Evolutionary conservation across 139 green algal species (phyloP).

Genomic region (Tetraselmis chui): DNA sequence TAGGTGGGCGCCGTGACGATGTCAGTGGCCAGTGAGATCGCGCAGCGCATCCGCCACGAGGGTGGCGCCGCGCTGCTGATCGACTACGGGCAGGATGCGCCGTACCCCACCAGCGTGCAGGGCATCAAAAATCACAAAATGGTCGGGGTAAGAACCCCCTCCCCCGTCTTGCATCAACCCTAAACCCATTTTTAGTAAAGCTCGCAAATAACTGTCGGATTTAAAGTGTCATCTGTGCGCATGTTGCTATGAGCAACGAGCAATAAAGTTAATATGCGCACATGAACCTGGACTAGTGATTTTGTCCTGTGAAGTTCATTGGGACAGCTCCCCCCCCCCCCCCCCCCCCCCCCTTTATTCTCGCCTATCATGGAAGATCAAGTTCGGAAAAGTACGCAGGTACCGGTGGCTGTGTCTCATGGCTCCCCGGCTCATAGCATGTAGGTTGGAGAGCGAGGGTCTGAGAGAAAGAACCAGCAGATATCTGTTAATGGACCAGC

Average conservation of each 20-base stretch:
- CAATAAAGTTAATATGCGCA: background rate
- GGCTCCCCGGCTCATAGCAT: too few species aligned
- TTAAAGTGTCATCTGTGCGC: background rate
- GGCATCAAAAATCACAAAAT: conserved; percentile 38
- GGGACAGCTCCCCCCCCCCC: too few species aligned
- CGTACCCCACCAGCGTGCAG: conserved; percentile 67
- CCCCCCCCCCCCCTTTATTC: too few species aligned
- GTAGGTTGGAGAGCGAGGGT: too few species aligned
- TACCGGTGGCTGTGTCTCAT: too few species aligned
- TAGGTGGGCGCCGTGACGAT: conserved; percentile 54
- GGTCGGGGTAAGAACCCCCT: conserved; percentile 16
- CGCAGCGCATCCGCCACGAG: conserved; percentile 49
- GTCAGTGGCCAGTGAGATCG: conserved; percentile 54
- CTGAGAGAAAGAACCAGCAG: too few species aligned
- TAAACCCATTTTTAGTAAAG: background rate
- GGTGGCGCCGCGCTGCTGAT: conserved; percentile 86
- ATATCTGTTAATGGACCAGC: too few species aligned
- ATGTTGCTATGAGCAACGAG: conserved; percentile 11
- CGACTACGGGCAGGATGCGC: conserved; percentile 85
- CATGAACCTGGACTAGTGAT: conserved; percentile 1
- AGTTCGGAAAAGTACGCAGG: too few species aligned
- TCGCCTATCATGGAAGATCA: too few species aligned
- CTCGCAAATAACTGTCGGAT: conserved; percentile 12
- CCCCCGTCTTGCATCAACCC: background rate
- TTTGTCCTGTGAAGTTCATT: conserved; percentile 5